Base-by-base conservation (phyloP, 179 eudicot genomes). In the Beta lomatogona region DNA sequence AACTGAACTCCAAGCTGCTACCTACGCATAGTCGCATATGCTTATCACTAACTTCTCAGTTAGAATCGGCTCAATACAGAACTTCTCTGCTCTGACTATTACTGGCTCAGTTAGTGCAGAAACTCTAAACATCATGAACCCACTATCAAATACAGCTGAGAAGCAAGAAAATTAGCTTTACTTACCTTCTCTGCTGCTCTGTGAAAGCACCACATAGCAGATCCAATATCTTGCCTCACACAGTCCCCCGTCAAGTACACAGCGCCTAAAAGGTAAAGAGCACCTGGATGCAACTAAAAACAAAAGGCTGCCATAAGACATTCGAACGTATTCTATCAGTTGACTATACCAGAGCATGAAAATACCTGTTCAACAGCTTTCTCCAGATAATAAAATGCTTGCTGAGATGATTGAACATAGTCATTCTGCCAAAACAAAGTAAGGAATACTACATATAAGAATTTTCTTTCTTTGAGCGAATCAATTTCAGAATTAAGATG, bases 221-320 rank as follows among this genome's bases (percentile, higher is more conserved):
- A 92, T 77, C 91, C 86, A 84, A 89, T 73, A 87, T 94, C 99
- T 85, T 89, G 89, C 76, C 83, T 91, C 84, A 94, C 97, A 63
- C 99, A 95, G 81, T 95, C 99, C 71, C 98, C 99, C 0, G 99
- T 90, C 85, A 91, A 85, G 88, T 91, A 94, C 36, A 95, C 98
- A 80, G 97, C 92, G 76, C 98, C 99, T 74, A 95, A 76, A 78
- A 95, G 97, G 82, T 94, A 92, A 64, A 95, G 94, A 81, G 99
- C 97, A 80, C 94, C 98, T 76, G 97, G 91, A 83, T 94, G 97
- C 91, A 95, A 87, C 99, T 95, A 81, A 45, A 85, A 83, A 73
- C 19, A 63, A 54, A 82, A 57, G 53, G 54, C 71, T 73, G 63
- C 11, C 45, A 50, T 81, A 19, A 81, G 78, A 53, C 71, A 52